These are phyloP conservation scores for Venustampulla echinocandica DNA, from an alignment of 495 filamentous ascomycete species.

Conservation along the genomic window DNA sequence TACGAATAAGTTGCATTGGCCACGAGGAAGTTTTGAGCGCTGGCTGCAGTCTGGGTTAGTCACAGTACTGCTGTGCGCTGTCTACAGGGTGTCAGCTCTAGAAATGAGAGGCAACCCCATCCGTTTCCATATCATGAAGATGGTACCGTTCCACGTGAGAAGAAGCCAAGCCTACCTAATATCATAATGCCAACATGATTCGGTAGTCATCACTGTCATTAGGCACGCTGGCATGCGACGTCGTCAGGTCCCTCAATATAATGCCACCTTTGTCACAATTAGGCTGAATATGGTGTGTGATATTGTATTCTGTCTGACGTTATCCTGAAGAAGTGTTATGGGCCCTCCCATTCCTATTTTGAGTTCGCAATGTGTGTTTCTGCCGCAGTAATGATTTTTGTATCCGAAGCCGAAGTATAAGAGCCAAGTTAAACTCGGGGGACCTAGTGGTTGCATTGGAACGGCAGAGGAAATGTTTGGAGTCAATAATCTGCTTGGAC, in stretches of 20 bases:
- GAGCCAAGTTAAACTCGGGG: constrained; percentile 39
- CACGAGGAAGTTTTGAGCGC: constrained; percentile 18
- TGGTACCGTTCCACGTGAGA: neutral
- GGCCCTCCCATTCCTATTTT: constrained; percentile 21
- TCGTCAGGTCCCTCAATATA: constrained; percentile 32
- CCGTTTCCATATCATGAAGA: neutral
- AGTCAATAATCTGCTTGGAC: too few relatives aligned
- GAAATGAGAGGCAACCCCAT: neutral
- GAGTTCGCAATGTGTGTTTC: constrained; percentile 20
- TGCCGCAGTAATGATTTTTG: constrained; percentile 21
- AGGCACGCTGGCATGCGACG: constrained; percentile 39
- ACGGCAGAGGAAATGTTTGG: constrained; percentile 23
- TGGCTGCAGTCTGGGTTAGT: constrained; percentile 21
- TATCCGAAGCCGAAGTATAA: constrained; percentile 25
- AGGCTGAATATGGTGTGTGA: constrained; percentile 31
- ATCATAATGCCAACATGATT: constrained; percentile 36
- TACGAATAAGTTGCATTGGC: constrained; percentile 23
- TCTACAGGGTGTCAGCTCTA: neutral
- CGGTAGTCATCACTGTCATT: constrained; percentile 33
- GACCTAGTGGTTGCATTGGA: constrained; percentile 30
- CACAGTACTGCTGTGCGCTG: constrained; percentile 16
- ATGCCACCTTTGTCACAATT: constrained; percentile 31
- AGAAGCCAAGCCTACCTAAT: constrained; percentile 18
- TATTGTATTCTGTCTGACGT: constrained; percentile 25
- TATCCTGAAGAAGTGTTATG: constrained; percentile 11